A percentile compares a stretch with the other conserved stretches of the same genome.
These are phyloP conservation scores for Ophiosphaerella korrae DNA, from an alignment of 2,329 filamentous ascomycete genomes.

Conservation along the genomic window DNA sequence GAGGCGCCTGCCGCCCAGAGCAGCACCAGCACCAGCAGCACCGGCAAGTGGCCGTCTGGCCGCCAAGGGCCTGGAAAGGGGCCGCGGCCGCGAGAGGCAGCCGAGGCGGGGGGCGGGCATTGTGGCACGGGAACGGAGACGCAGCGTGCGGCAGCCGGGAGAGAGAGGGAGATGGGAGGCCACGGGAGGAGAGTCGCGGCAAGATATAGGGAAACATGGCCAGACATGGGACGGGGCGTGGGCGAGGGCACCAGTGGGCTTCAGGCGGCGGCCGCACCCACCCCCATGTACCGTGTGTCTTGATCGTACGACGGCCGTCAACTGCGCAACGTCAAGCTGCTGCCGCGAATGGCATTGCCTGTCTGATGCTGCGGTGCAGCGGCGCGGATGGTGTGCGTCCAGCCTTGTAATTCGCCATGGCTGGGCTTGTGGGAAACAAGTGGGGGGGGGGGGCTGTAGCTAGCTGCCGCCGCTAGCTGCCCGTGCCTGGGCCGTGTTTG, in stretches of 20 bases:
- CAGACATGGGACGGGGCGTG: too few relatives aligned
- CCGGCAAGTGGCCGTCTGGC: too few relatives aligned
- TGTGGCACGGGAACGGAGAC: conserved; percentile 19
- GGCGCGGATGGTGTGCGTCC: conserved; percentile 4
- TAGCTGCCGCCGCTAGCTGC: conserved; percentile 8
- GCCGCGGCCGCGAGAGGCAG: conserved; percentile 17
- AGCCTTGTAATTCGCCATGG: conserved; percentile 22
- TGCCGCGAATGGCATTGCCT: not conserved
- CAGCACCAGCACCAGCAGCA: too few relatives aligned
- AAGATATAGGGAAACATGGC: not conserved
- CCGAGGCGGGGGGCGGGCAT: conserved; percentile 40
- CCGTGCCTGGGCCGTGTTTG: conserved; percentile 20
- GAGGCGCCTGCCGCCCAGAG: conserved; percentile 16
- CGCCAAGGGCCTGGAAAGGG: too few relatives aligned
- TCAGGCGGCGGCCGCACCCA: conserved; percentile 2
- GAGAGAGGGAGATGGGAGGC: not conserved
- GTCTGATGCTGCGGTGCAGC: too few relatives aligned
- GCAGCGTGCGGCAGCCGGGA: conserved; percentile 6
- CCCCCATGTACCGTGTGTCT: too few relatives aligned
- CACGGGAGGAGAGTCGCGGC: too few relatives aligned
- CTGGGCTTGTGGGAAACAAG: conserved; percentile 3
- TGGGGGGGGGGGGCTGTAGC: conserved; percentile 7
- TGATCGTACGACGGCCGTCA: not conserved
- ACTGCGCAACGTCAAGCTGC: not conserved
- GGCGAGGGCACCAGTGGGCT: conserved; percentile 27